Evolutionary conservation across 805 yeast species (phyloP).

Genomic region (Starmerella bombicola): DNA sequence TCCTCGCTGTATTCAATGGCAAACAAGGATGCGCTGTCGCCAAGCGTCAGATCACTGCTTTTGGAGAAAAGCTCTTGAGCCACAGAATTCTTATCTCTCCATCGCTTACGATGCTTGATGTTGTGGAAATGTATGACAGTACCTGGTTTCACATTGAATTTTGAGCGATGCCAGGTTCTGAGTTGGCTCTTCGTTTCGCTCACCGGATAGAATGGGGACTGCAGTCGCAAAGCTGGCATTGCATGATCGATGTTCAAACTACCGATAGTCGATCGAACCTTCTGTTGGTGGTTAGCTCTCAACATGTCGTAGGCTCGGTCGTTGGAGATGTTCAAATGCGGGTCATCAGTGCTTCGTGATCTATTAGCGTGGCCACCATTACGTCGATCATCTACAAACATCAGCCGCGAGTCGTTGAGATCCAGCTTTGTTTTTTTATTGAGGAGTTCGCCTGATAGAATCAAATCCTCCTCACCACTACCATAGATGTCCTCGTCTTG

Average conservation of each 20-base stretch:
- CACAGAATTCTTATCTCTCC: constrained; percentile 78
- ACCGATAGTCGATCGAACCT: constrained; percentile 84
- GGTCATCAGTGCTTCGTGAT: constrained; percentile 23
- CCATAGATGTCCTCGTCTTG: constrained; percentile 27
- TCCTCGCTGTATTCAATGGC: constrained; percentile 87
- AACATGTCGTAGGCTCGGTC: constrained; percentile 74
- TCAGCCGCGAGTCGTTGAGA: constrained; percentile 73
- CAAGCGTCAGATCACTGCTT: constrained; percentile 64
- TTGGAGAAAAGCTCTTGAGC: constrained; percentile 57
- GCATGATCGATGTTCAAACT: constrained; percentile 85
- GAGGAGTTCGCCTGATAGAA: constrained; percentile 52
- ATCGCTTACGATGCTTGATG: constrained; percentile 65
- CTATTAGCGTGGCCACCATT: constrained; percentile 12
- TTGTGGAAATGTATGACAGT: constrained; percentile 63
- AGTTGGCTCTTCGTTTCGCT: constrained; percentile 51
- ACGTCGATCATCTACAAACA: constrained; percentile 43
- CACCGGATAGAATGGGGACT: constrained; percentile 83
- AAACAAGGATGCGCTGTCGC: constrained; percentile 69
- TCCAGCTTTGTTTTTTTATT: constrained; percentile 39
- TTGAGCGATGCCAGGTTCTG: constrained; percentile 70
- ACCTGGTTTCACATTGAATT: constrained; percentile 65
- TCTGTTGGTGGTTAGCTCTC: constrained; percentile 76
- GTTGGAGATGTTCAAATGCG: constrained; percentile 73
- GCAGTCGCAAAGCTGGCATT: constrained; percentile 71
- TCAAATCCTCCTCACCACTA: constrained; percentile 41